Base-by-base conservation (phyloP, 768 basidiomycete species). In the Mycena capillaripes region DNA sequence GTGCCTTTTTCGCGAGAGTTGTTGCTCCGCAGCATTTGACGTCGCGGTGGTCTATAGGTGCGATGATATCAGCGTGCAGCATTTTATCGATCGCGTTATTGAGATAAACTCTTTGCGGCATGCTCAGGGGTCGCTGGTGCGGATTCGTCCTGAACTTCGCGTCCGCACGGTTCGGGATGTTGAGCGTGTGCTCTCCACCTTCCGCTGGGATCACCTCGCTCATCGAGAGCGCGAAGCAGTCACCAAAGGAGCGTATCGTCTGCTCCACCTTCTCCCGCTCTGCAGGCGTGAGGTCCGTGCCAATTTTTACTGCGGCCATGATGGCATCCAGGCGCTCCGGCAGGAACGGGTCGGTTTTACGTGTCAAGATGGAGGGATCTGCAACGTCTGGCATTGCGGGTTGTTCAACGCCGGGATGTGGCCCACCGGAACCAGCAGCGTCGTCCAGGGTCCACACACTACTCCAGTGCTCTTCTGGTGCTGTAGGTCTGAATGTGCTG, bases 191-290 rank as follows among this genome's bases (percentile, higher is more conserved):
- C 19, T 72, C 67, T 0, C 60, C 71, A 50, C 67, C 71, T 6
- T 71, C 42, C 0, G 80, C 78, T 0, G 69, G 67, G 7, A 66
- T 53, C 1, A 82, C 80, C 36, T 82, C 80, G 25, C 66, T 65
- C 80, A 86, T 71, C 0, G 81, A 81, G 1, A 86, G 70, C 1
- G 84, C 82, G 66, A 86, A 88, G 53, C 77, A 76, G 68, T 86
- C 84, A 0, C 85, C 82, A 66, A 75, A 84, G 59, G 82, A 70
- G 0, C n/a, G 36, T 0, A 86, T 36, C 4, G 85, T 63, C 0
- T 59, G 64, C 0, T 58, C 25, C 0, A 85, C 79, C 6, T 48
- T 46, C 61, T 19, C 3, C 17, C n/a, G 17, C 66, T 62, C 53
- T 0, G 60, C 68, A 1, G n/a, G 36, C 0, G 2, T 67, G 2